These are phyloP conservation scores for Cronartium ribicola DNA, from an alignment of 1,284 basidiomycete species.

Conservation along the genomic window DNA sequence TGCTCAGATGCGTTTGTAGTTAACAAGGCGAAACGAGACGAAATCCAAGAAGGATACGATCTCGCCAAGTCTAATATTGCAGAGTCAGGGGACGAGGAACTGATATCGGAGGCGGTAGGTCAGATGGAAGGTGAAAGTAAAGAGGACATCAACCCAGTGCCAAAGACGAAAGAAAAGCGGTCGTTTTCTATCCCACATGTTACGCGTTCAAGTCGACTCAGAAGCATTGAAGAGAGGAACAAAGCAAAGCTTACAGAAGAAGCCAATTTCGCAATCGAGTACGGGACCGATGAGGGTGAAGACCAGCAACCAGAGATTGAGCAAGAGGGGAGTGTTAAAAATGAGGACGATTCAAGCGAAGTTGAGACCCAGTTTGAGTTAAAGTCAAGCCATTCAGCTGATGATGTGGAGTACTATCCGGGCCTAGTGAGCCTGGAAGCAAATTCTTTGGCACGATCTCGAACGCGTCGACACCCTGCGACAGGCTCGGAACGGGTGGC, in stretches of 20 bases:
- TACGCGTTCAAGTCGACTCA: not conserved
- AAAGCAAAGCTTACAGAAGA: not conserved
- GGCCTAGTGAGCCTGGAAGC: too few species aligned
- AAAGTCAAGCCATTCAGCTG: too few species aligned
- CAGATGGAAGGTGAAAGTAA: not conserved
- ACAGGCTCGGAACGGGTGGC: too few species aligned
- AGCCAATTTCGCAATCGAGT: not conserved
- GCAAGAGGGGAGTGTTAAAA: not conserved
- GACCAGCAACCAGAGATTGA: not conserved
- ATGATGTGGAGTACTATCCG: too few species aligned
- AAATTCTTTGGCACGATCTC: too few species aligned
- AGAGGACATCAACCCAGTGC: not conserved
- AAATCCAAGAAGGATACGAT: conserved; percentile 17
- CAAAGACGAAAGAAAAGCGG: not conserved
- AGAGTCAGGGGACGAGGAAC: conserved; percentile 3
- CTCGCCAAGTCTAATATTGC: conserved; percentile 35
- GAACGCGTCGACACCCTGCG: too few species aligned
- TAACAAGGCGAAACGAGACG: conserved; percentile 28
- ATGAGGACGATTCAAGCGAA: conserved; percentile 3
- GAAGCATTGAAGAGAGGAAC: not conserved
- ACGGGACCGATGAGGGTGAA: not conserved
- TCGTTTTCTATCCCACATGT: not conserved
- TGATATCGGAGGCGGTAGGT: not conserved
- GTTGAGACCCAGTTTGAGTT: not conserved
- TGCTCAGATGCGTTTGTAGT: conserved; percentile 35